Evolutionary conservation across 768 basidiomycete species (phyloP).

Genomic region (Suillus occidentalis): DNA sequence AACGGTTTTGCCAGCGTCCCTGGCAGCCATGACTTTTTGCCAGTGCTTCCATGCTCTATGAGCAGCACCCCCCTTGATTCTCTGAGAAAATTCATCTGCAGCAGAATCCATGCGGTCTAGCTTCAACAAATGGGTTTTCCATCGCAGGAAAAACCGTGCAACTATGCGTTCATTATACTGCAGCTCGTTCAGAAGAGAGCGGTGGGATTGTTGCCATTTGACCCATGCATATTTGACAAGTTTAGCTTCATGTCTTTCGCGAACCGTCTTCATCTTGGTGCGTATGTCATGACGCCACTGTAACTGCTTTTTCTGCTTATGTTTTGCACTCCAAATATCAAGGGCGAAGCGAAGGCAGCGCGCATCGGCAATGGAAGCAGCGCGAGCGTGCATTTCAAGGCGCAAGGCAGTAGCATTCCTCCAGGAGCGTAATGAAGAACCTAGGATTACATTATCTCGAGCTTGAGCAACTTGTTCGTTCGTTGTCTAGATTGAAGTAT

Average conservation of each 20-base stretch:
- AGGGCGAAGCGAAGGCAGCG: slow-evolving; percentile 46
- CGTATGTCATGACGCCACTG: slow-evolving; percentile 74
- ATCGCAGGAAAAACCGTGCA: slow-evolving; percentile 45
- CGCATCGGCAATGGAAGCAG: slow-evolving; percentile 43
- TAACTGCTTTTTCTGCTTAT: slow-evolving; percentile 54
- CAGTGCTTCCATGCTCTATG: slow-evolving; percentile 57
- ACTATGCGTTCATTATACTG: slow-evolving; percentile 48
- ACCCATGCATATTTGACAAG: slow-evolving; percentile 60
- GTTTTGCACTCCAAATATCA: slow-evolving; percentile 51
- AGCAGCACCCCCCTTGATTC: slow-evolving; percentile 37
- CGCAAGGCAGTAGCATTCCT: slow-evolving; percentile 39
- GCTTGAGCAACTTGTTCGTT: slow-evolving; percentile 67
- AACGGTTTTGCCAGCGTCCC: slow-evolving; percentile 45
- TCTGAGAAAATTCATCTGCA: slow-evolving; percentile 50
- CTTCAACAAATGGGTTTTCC: slow-evolving; percentile 48
- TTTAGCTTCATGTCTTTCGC: slow-evolving; percentile 53
- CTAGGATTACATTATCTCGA: slow-evolving; percentile 63
- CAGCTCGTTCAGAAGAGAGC: slow-evolving; percentile 49
- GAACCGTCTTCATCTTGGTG: slow-evolving; percentile 60
- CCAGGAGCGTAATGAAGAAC: slow-evolving; percentile 63
- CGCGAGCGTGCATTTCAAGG: slow-evolving; percentile 41
- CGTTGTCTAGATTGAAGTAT: slow-evolving; percentile 55
- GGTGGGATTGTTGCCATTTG: slow-evolving; percentile 63
- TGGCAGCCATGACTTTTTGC: slow-evolving; percentile 47
- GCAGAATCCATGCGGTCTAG: slow-evolving; percentile 45